Evolutionary conservation across 2,329 filamentous ascomycete species (phyloP).

Genomic region (Claviceps cyperi): DNA sequence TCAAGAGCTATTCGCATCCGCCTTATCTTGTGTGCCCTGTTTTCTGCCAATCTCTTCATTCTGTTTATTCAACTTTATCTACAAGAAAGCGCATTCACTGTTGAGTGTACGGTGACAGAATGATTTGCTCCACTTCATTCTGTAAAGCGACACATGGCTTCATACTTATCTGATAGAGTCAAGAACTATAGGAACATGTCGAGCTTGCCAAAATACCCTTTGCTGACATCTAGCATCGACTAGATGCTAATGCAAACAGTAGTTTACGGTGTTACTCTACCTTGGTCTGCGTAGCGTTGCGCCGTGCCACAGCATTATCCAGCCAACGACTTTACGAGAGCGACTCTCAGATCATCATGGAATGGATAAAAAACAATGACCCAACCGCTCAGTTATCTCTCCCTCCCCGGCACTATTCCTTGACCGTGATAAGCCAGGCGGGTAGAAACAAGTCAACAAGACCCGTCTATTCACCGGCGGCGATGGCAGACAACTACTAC

Average conservation of each 20-base stretch:
- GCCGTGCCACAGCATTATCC: neutral
- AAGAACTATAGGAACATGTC: neutral
- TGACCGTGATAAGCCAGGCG: neutral
- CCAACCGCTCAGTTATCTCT: neutral
- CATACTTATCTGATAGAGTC: neutral
- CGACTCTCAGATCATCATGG: neutral
- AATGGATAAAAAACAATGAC: neutral
- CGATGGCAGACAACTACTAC: constrained; percentile 1
- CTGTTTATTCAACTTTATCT: no score
- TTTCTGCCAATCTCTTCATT: neutral
- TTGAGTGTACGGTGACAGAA: neutral
- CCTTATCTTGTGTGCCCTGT: neutral
- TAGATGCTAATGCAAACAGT: neutral
- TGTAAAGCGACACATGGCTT: neutral
- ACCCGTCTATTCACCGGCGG: neutral
- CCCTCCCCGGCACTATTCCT: neutral
- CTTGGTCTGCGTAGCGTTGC: neutral
- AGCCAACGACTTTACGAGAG: neutral
- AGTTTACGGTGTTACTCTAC: constrained; percentile 3
- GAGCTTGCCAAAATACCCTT: neutral
- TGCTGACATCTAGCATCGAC: neutral
- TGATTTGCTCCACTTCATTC: neutral
- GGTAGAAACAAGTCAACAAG: neutral
- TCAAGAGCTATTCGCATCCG: neutral
- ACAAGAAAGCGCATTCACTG: neutral